Evolutionary conservation across 257 asterid genomes (phyloP).

Genomic region (Solanum arcanum): DNA sequence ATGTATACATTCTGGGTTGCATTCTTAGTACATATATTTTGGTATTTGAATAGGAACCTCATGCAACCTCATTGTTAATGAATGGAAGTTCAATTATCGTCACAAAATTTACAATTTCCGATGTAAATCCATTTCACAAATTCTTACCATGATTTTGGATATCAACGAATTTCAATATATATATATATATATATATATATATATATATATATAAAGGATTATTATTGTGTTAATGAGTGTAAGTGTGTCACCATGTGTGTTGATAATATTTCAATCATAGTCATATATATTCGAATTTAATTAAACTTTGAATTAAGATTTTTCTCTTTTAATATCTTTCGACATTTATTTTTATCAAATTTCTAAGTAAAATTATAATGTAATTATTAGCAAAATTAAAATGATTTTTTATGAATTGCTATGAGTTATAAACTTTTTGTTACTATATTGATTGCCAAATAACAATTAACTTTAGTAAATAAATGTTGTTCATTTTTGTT

Average conservation of each 20-base stretch:
- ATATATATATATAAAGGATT: no score
- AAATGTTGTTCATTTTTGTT: background rate
- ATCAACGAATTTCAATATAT: no score
- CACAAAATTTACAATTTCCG: no score
- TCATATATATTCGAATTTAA: no score
- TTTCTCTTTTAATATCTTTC: background rate
- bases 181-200: no score
- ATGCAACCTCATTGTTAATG: no score
- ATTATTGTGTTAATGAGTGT: background rate
- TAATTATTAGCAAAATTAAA: background rate
- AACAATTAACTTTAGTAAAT: background rate
- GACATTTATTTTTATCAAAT: background rate
- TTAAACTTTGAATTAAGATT: background rate
- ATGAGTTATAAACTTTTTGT: background rate
- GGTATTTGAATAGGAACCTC: no score
- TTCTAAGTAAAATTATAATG: background rate
- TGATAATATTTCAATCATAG: background rate
- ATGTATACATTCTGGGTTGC: no score
- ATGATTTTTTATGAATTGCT: background rate
- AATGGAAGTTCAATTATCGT: no score
- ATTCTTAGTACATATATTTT: no score
- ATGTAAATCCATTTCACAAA: no score
- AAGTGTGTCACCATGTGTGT: background rate
- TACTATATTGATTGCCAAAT: background rate
- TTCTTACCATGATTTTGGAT: no score